These are phyloP conservation scores for Yamadazyma sp. DNA, from an alignment of 805 yeast genomes.

Conservation along the genomic window DNA sequence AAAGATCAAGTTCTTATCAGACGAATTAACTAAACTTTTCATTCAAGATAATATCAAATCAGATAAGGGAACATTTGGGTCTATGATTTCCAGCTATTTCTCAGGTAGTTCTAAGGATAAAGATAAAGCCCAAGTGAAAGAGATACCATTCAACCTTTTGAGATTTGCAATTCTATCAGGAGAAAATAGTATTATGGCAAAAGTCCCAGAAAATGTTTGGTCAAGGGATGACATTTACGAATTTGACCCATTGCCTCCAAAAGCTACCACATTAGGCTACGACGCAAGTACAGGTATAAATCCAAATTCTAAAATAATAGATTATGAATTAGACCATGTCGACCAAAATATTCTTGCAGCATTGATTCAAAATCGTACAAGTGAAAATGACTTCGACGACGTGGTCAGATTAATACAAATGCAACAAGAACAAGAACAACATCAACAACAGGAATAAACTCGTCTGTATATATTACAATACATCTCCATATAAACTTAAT, in stretches of 20 bases:
- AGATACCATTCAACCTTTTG: constrained; percentile 59
- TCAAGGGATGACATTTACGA: constrained; percentile 59
- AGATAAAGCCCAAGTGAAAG: constrained; percentile 7
- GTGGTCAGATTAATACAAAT: constrained; percentile 20
- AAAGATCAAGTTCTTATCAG: constrained; percentile 46
- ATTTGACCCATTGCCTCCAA: constrained; percentile 72
- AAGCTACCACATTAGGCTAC: constrained; percentile 27
- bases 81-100: constrained; percentile 15
- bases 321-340: constrained; percentile 39
- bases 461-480: neutral
- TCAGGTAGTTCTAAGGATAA: constrained; percentile 2
- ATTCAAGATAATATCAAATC: constrained; percentile 2
- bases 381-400: constrained; percentile 23
- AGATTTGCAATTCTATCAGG: constrained; percentile 70
- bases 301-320: constrained; percentile 18
- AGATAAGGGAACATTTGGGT: constrained; percentile 2
- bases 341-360: constrained; percentile 46
- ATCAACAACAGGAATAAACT: neutral
- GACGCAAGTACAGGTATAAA: constrained; percentile 31
- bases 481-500: neutral
- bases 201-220: constrained; percentile 63
- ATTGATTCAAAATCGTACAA: constrained; percentile 35
- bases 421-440: constrained; percentile 8
- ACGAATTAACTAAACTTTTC: constrained; percentile 31
- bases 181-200: constrained; percentile 68